phyloP scores from a whole-genome alignment of 148 eudicot species.

The Amaranthus palmeri region DNA sequence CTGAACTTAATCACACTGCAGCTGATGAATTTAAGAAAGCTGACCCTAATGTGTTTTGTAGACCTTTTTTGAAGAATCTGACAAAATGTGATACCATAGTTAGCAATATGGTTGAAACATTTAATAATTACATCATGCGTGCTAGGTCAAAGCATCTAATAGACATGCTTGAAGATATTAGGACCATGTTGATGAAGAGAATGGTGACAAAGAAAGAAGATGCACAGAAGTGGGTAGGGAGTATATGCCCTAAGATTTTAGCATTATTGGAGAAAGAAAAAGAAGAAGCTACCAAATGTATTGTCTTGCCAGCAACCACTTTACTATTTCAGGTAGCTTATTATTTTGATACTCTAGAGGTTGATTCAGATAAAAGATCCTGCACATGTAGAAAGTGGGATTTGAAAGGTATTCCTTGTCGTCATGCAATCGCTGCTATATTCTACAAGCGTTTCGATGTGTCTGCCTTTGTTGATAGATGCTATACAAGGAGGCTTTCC shows the following conservation, averaged over 20 bases:
- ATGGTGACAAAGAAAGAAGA: not conserved
- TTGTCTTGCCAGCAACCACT: no score
- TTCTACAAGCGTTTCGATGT: no score
- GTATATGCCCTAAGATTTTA: no score
- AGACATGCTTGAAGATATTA: not conserved
- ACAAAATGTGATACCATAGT: not conserved
- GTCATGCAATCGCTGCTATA: not conserved
- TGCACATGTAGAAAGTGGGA: conserved; percentile 3
- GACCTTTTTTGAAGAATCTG: not conserved
- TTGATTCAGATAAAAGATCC: not conserved
- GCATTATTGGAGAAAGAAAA: no score
- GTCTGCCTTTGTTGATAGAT: not conserved
- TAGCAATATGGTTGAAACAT: not conserved
- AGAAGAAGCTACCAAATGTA: no score
- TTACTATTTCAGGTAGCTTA: no score
- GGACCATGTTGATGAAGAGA: not conserved
- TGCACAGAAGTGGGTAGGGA: no score
- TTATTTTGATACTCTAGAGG: no score
- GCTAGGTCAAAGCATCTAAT: not conserved
- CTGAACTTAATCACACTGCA: not conserved
- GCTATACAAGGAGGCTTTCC: not conserved
- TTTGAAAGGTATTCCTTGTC: not conserved
- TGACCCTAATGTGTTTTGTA: not conserved
- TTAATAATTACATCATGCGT: not conserved
- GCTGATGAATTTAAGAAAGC: not conserved